phyloP scores from a whole-genome alignment of 2,329 filamentous ascomycete genomes.

The Uncinocarpus reesii region DNA sequence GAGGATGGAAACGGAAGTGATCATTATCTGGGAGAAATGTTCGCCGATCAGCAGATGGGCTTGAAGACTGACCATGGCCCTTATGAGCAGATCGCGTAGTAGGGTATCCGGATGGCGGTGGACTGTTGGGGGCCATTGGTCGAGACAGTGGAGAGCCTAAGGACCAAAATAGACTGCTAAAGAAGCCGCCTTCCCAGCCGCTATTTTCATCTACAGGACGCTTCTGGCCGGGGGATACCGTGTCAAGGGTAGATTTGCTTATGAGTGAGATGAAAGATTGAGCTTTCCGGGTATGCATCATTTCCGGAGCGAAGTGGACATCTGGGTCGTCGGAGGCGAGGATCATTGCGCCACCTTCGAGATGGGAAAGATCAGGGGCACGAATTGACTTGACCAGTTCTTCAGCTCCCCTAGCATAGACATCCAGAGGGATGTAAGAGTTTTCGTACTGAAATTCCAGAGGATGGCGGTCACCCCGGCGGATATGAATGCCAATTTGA shows the following conservation, averaged over 20 bases:
- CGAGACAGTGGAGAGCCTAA: conserved; percentile 48
- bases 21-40: neutral
- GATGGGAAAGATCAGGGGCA: conserved; percentile 17
- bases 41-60: neutral
- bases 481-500: conserved; percentile 64
- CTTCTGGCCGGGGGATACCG: conserved; percentile 7
- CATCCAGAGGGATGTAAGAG: conserved; percentile 65
- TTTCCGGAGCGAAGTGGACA: conserved; percentile 57
- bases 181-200: conserved; percentile 86
- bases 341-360: conserved; percentile 37
- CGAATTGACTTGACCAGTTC: conserved; percentile 44
- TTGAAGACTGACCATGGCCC: neutral
- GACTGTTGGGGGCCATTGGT: conserved; percentile 27
- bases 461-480: conserved; percentile 69
- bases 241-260: conserved; percentile 53
- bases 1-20: conserved; percentile 22
- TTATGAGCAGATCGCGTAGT: conserved; percentile 12
- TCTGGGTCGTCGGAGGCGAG: conserved; percentile 74
- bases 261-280: conserved; percentile 70
- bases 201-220: conserved; percentile 56
- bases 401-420: conserved; percentile 53
- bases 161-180: conserved; percentile 68
- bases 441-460: conserved; percentile 65
- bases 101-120: conserved; percentile 19
- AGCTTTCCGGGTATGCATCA: conserved; percentile 48